Conservation (phyloP, 768 basidiomycete species). For the Podaxis mareebaensis region DNA sequence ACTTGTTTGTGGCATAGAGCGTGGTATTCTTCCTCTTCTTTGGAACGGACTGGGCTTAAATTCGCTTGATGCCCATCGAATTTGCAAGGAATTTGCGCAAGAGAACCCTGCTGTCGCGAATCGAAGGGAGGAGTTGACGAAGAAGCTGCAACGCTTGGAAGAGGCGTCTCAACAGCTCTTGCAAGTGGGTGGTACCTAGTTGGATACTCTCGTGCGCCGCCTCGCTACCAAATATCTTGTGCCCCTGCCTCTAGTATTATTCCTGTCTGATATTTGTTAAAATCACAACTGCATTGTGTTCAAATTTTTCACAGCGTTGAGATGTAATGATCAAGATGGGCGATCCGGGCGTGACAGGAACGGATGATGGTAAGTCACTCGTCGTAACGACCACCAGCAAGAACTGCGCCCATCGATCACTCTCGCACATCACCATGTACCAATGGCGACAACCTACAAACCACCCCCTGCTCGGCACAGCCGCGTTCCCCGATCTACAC, state of each 20-base stretch:
- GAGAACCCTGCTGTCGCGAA: constrained; percentile 47
- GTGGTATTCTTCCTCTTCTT: constrained; percentile 45
- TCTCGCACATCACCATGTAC: not conserved
- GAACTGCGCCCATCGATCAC: not conserved
- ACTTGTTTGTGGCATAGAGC: constrained; percentile 52
- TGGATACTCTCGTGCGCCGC: not conserved
- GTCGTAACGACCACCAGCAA: too few relatives aligned
- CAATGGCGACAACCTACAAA: not conserved
- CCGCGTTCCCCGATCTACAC: not conserved
- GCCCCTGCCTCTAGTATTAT: not conserved
- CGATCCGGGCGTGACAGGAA: too few relatives aligned
- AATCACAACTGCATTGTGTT: too few relatives aligned
- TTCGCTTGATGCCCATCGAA: constrained; percentile 43
- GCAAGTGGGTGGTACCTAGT: constrained; percentile 8
- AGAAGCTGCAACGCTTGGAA: constrained; percentile 50
- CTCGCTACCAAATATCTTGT: not conserved
- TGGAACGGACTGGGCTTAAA: constrained; percentile 52
- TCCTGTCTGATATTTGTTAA: not conserved
- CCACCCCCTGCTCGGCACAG: not conserved
- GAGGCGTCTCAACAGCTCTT: constrained; percentile 15
- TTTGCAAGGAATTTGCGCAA: constrained; percentile 54
- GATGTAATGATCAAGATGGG: too few relatives aligned
- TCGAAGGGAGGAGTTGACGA: constrained; percentile 46
- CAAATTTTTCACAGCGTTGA: too few relatives aligned
- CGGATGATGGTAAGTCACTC: too few relatives aligned